These are phyloP conservation scores for Yarrowia sp. DNA, from an alignment of 805 yeast genomes.

Conservation along the genomic window DNA sequence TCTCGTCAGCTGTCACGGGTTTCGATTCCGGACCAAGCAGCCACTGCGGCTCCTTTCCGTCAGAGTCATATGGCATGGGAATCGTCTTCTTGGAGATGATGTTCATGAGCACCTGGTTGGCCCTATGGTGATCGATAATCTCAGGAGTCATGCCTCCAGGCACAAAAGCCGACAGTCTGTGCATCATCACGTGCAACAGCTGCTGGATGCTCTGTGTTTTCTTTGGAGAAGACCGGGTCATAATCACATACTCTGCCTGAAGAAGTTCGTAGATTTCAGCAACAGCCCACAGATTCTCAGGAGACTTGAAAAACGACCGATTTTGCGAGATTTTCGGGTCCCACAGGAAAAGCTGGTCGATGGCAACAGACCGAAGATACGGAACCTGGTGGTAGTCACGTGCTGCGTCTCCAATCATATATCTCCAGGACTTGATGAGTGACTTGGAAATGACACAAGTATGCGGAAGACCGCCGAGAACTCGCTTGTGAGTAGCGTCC, in stretches of 20 bases:
- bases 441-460: conserved; percentile 23
- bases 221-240: conserved; percentile 8
- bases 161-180: conserved; percentile 22
- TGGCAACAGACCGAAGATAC: neutral
- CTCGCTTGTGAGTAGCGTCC: neutral
- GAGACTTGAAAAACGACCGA: conserved; percentile 20
- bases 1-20: conserved; percentile 14
- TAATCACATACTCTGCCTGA: conserved; percentile 31
- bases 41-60: conserved; percentile 37
- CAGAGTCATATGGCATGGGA: conserved; percentile 31
- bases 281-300: conserved; percentile 24
- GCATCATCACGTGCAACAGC: conserved; percentile 34
- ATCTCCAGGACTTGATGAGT: conserved; percentile 22
- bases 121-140: conserved; percentile 10
- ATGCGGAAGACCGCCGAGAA: conserved; percentile 23
- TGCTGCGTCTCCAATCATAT: conserved; percentile 25
- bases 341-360: conserved; percentile 30
- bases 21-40: conserved; percentile 8
- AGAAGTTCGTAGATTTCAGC: conserved; percentile 33
- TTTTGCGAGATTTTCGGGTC: conserved; percentile 36
- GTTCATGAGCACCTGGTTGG: conserved; percentile 34
- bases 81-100: conserved; percentile 38
- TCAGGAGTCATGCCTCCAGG: conserved; percentile 36
- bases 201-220: conserved; percentile 8
- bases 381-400: conserved; percentile 12